phyloP scores from a whole-genome alignment of 805 yeast species.

The Candida palmyrensis region DNA sequence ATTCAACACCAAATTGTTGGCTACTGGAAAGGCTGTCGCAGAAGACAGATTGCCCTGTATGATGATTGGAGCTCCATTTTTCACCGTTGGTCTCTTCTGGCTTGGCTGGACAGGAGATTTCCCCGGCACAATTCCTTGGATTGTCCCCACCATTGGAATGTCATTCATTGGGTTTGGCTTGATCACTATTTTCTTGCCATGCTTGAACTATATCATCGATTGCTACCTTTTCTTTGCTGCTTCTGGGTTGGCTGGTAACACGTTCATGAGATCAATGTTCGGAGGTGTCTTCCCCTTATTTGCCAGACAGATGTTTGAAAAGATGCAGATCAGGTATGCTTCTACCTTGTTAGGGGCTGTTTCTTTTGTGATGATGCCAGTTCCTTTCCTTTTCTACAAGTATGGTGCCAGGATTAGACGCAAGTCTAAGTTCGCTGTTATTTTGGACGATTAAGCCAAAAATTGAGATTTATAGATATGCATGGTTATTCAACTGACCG shows the following conservation, averaged over 20 bases:
- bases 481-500: no score
- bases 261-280: constrained; percentile 52
- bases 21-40: constrained; percentile 52
- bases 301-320: constrained; percentile 46
- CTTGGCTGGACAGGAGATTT: constrained; percentile 84
- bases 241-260: constrained; percentile 60
- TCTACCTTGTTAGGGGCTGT: constrained; percentile 49
- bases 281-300: constrained; percentile 62
- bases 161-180: constrained; percentile 40
- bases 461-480: no score
- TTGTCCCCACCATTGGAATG: constrained; percentile 51
- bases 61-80: constrained; percentile 64
- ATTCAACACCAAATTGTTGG: constrained; percentile 24
- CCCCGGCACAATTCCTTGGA: constrained; percentile 71
- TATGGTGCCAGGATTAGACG: constrained; percentile 29
- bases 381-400: constrained; percentile 43
- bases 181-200: constrained; percentile 53
- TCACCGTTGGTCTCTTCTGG: constrained; percentile 82
- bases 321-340: constrained; percentile 52
- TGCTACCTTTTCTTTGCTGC: constrained; percentile 56
- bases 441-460: no score
- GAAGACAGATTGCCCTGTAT: constrained; percentile 77
- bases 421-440: constrained; percentile 6
- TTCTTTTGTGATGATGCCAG: constrained; percentile 44
- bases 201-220: constrained; percentile 57